Evolutionary conservation across 2,329 filamentous ascomycete species (phyloP), one percentile per base, ranked within the genome.

Genomic region (Xylaria arbuscula): DNA sequence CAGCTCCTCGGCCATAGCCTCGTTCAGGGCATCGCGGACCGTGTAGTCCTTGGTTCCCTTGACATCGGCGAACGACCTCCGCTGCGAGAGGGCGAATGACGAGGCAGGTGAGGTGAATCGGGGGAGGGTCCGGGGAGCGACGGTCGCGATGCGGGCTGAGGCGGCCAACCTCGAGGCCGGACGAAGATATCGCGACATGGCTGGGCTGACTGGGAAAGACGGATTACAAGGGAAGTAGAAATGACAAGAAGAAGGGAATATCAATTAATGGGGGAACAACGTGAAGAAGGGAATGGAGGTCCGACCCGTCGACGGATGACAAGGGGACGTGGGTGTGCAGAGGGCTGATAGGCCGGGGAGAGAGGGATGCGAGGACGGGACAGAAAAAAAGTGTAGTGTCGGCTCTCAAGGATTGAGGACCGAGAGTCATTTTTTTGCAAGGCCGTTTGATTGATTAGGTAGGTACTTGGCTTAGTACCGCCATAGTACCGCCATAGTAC

Each of bases 1-100:
- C 82, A 99, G 90, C 88, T 99, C 96, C 86, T 99, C 96, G 56
- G 94, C 94, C 80, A 99, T 90, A 69, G 96, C 96, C 87, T 99
- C 95, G 82, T 99, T 99, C 79, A 99, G 87, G 69, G 96, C 96
- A 81, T 99, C 96, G 85, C 96, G 90, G 78, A 99, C 96, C 53
- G 96, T 97, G 85, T 97, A 94, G 81, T 98, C 93, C 87, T 98
- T 98, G 77, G 86, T 84, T 70, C 79, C 78, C 73, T 81, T 80
- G 70, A 81, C 81, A 64, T 88, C 85, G 75, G 87, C 86, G 76
- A 88, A 89, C 62, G 85, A 83, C 77, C 86, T 82, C 78, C 83
- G 79, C 81, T 88, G 86, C 72, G 78, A 72, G 69, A 78, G 68
- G 69, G 81, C 73, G 62, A 80, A 78, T 68, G 78, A 76, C 58